These are phyloP conservation scores for Panicum hallii DNA, from an alignment of 202 grass and related monocot species.

Conservation along the genomic window DNA sequence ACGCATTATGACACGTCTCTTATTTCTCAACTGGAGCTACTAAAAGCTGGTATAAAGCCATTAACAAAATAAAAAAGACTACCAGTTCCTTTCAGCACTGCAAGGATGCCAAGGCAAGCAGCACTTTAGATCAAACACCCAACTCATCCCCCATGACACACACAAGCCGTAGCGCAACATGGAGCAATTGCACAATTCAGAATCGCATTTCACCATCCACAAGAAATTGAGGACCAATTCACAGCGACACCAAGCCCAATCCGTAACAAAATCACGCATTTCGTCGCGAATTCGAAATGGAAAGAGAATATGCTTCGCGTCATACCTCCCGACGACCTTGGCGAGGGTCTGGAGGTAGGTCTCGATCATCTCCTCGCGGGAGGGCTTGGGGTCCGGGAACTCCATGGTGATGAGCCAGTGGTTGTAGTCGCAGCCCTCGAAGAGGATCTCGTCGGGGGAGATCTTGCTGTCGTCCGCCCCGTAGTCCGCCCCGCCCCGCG, in stretches of 20 bases:
- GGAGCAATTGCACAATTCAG: background rate
- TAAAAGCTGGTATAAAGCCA: background rate
- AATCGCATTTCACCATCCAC: background rate
- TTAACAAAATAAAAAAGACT: background rate
- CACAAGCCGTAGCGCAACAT: background rate
- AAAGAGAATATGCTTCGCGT: background rate
- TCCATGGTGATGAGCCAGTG: slow-evolving; percentile 99
- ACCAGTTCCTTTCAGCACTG: background rate
- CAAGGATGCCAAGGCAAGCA: background rate
- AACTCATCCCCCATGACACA: background rate
- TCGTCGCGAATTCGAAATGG: background rate
- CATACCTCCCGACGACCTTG: slow-evolving; percentile 91
- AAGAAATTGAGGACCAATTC: background rate
- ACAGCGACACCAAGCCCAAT: background rate
- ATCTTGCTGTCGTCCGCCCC: slow-evolving; percentile 59
- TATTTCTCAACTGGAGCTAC: background rate
- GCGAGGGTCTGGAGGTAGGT: slow-evolving; percentile 90
- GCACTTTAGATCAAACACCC: background rate
- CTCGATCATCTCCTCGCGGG: slow-evolving; percentile 92
- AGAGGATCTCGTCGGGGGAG: slow-evolving; percentile 84
- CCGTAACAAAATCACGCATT: background rate
- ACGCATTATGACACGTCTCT: background rate
- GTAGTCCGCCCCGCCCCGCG: slow-evolving; percentile 45
- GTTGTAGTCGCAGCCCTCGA: slow-evolving; percentile 97
- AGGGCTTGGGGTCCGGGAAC: slow-evolving; percentile 81